Evolutionary conservation across 108 stramenopile genomes (phyloP), one percentile per base, ranked within the genome.

Genomic region (Pseudonitzschia multistriata): DNA sequence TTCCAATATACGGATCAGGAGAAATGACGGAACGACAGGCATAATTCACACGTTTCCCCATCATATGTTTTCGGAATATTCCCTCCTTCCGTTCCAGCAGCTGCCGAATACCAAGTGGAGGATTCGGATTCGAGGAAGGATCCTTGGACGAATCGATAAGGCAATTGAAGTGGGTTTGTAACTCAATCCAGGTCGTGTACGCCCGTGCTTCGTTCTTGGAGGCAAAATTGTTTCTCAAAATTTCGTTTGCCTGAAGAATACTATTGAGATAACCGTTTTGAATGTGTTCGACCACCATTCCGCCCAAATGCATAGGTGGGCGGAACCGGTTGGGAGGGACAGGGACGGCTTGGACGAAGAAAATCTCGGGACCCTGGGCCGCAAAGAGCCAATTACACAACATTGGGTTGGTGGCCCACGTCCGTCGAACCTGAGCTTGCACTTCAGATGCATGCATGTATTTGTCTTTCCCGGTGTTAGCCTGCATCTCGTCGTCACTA

Each of bases 31-130:
- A 95, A 0, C 99, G 92, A 65, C 98, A 99, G 3, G 95, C 90
- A 71, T 81, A 98, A 80, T 99, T 94, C 63, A 99, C 99, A 40
- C 99, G 97, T 74, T 99, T 99, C 10, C 99, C 99, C 99, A 99
- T 99, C 99, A 99, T 99, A 79, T 99, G 96, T 77, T 94, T 94
- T 25, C 93, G 85, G 78, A 99, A 99, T 31, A 99, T 92, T 19
- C 99, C 99, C 74, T 99, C 97, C 84, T 99, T 99, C 69, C 93
- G 86, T 78, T 99, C 99, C 54, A 99, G 82, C 42, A 97, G 66
- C 78, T 99, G 97, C 13, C 96, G 81, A 24, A 99, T 88, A 14
- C 98, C 99, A 17, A 80, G 81, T 13, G 86, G 79, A 34, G 56
- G 81, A 36, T 68, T 72, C 19, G 68, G 59, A 34, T 61, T 65